Conservation (phyloP, 202 grass and related monocot genomes). For the Saccharum hybrid region DNA sequence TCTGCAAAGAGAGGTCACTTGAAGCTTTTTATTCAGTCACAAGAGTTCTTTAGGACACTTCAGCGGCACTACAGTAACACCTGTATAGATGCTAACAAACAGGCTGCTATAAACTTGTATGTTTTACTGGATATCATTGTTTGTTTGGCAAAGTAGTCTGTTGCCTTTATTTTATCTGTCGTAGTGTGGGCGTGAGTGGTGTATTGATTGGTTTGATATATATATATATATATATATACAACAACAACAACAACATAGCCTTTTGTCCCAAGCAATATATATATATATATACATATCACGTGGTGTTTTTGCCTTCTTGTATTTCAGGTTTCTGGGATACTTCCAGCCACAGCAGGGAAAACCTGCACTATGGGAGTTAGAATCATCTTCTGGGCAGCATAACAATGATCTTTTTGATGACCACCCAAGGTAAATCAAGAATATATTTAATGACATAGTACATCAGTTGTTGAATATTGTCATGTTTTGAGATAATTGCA, state of each 20-base stretch:
- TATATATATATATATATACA: too few species aligned
- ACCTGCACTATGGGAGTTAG: slow-evolving; percentile 86
- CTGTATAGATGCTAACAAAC: slow-evolving; percentile 90
- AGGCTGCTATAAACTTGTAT: slow-evolving; percentile 97
- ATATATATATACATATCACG: too few species aligned
- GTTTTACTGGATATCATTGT: slow-evolving; percentile 42
- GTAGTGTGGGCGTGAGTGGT: neutral
- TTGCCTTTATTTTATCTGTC: slow-evolving; percentile 4
- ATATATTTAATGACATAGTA: neutral
- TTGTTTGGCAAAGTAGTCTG: slow-evolving; percentile 13
- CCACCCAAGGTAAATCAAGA: slow-evolving; percentile 53
- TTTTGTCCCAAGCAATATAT: too few species aligned
- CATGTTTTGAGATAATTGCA: slow-evolving; percentile 1
- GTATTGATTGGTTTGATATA: neutral
- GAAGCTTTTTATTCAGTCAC: slow-evolving; percentile 74
- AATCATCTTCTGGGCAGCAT: slow-evolving; percentile 59
- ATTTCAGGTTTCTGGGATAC: slow-evolving; percentile 82
- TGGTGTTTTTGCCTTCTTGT: neutral
- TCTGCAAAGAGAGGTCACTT: slow-evolving; percentile 85
- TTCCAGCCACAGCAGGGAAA: slow-evolving; percentile 76
- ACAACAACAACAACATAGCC: too few species aligned
- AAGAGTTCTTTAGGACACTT: slow-evolving; percentile 90
- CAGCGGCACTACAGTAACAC: slow-evolving; percentile 96
- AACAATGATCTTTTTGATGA: slow-evolving; percentile 48
- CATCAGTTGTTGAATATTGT: neutral